Percentiles rank a stretch among this genome's conserved stretches.
Evolutionary conservation across 305 asterid genomes (phyloP).

Genomic region (Solanum chacoense): DNA sequence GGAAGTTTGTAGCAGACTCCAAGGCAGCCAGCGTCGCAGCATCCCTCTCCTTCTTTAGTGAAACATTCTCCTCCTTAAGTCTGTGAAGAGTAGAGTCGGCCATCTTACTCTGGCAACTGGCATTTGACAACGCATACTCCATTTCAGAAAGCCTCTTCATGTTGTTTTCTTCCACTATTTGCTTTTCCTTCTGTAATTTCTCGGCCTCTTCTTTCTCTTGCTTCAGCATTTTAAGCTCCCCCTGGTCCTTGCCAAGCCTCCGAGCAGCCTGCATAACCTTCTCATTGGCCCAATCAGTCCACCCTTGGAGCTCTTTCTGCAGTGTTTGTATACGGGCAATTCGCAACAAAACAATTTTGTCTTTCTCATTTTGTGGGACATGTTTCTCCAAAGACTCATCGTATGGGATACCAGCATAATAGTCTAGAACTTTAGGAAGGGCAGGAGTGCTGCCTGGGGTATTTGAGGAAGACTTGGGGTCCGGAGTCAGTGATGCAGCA

Average conservation of each 20-base stretch:
- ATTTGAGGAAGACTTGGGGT: conserved; percentile 12
- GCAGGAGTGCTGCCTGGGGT: conserved; percentile 8
- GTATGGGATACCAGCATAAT: conserved; percentile 36
- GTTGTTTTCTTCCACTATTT: conserved; percentile 38
- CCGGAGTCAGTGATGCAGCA: conserved; percentile 13
- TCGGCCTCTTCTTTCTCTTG: conserved; percentile 57
- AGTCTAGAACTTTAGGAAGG: conserved; percentile 23
- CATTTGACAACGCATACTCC: conserved; percentile 42
- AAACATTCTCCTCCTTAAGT: conserved; percentile 43
- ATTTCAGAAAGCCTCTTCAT: conserved; percentile 51
- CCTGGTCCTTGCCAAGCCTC: conserved; percentile 53
- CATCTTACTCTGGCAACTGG: conserved; percentile 32
- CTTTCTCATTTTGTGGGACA: conserved; percentile 41
- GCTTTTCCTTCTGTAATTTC: conserved; percentile 46
- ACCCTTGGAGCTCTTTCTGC: conserved; percentile 42
- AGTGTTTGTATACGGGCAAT: conserved; percentile 28
- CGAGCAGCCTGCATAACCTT: conserved; percentile 66
- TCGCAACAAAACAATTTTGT: conserved; percentile 35
- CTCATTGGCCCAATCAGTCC: conserved; percentile 68
- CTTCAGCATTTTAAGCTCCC: conserved; percentile 54
- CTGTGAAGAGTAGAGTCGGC: conserved; percentile 24
- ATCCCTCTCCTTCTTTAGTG: conserved; percentile 32
- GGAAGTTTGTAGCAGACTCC: conserved; percentile 28
- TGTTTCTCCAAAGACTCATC: conserved; percentile 36
- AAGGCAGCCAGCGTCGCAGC: conserved; percentile 27